Base-by-base conservation (phyloP, 2,329 filamentous ascomycete genomes). In the Penicillium sp. region DNA sequence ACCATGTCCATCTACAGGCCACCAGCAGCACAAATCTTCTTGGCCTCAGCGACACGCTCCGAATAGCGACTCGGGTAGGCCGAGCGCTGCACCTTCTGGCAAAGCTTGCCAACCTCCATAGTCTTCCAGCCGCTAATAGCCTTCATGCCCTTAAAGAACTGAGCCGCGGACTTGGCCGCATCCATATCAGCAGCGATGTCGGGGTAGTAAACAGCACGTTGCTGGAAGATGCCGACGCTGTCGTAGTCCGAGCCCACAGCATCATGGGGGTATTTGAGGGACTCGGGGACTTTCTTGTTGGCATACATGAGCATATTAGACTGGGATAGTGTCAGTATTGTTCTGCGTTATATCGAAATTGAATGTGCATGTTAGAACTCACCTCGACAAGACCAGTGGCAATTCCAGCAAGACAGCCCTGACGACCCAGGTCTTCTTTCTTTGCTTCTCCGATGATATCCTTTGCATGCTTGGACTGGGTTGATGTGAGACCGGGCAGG, bases 171-270 rank as follows among this genome's bases (percentile, higher is more conserved):
- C 29, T 52, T 48, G 1, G 45, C 55, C 31, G 53, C 48, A 34
- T 59, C 49, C 57, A 59, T 59, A 43, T 59, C 53, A 4, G 57
- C 57, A 9, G 57, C 57, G 8, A 59, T 56, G 19, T 58, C n/a
- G 8, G 47, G 47, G 26, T 59, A 60, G 49, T 51, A 58, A 9
- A 45, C 33, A 12, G 50, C 58, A 24, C 58, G 58, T 19, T 61
- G 58, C 49, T 60, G 57, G 56, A 61, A 61, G 48, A 61, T 61
- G 15, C 58, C 58, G 1, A 61, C 53, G 44, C 57, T 58, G 40
- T 61, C 56, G 33, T 60, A 45, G 37, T 61, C 58, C n/a, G 45
- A 47, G 42, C 57, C 57, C 8, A 61, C 52, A 15, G 29, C 34
- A 24, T 61, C 58, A 31, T 61, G 49, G 2, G 41, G 47, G 43